Evolutionary conservation across 257 asterid genomes (phyloP).

Genomic region (Forsythia suspensa): DNA sequence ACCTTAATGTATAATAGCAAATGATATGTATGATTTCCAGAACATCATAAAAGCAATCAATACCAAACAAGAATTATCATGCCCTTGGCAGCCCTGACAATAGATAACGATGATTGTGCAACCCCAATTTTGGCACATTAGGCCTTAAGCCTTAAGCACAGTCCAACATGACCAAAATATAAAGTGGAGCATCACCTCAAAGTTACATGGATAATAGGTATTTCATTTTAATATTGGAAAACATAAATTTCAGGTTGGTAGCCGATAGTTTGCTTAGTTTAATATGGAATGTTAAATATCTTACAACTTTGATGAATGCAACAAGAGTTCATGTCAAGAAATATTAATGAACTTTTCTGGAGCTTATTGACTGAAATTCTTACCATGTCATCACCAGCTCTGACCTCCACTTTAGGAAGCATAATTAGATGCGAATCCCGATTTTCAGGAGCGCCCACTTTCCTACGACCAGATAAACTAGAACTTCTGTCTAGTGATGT

Average conservation of each 20-base stretch:
- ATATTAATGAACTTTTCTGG: not conserved
- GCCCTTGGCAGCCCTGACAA: not conserved
- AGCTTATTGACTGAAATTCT: conserved; percentile 25
- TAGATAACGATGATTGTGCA: not conserved
- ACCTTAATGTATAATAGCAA: not conserved
- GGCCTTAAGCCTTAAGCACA: conserved; percentile 5
- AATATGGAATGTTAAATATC: conserved; percentile 14
- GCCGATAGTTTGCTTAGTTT: not conserved
- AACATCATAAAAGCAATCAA: not conserved
- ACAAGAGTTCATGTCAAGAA: conserved; percentile 1
- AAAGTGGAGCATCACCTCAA: conserved; percentile 8
- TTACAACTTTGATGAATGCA: not conserved
- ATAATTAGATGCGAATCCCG: conserved; percentile 85
- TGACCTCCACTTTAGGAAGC: conserved; percentile 95
- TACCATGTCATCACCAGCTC: conserved; percentile 96
- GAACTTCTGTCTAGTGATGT: conserved; percentile 52
- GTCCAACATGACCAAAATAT: conserved; percentile 11
- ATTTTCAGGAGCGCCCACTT: conserved; percentile 70
- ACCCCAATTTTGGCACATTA: not conserved
- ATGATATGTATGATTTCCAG: not conserved
- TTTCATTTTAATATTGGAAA: conserved; percentile 16
- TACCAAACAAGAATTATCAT: conserved; percentile 12
- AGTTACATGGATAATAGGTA: not conserved
- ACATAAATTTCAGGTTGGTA: not conserved
- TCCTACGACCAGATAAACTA: conserved; percentile 57